A percentile compares a stretch with the other conserved stretches of the same genome.
phyloP scores from a whole-genome alignment of 129 eudicot species.

The Cynara cardunculus region DNA sequence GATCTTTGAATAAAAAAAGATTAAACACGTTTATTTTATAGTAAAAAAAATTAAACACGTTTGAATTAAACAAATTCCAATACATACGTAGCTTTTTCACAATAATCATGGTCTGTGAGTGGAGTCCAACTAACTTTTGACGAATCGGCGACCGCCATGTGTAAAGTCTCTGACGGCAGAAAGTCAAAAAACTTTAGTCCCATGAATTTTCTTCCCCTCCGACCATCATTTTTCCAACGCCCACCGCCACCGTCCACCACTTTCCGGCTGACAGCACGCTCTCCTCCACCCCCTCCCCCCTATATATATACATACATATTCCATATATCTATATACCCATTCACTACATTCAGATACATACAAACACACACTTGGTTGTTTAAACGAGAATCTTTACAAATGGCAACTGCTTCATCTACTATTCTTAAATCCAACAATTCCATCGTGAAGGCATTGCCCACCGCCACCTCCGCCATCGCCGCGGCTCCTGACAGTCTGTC shows the following conservation, averaged over 20 bases:
- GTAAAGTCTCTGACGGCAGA: neutral
- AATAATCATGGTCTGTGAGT: neutral
- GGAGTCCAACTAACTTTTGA: neutral
- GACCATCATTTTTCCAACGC: neutral
- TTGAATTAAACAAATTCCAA: neutral
- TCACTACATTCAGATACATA: too few relatives aligned
- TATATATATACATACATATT: too few relatives aligned
- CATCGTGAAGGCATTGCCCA: neutral
- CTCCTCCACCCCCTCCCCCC: too few relatives aligned
- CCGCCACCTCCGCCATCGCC: neutral
- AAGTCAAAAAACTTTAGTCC: neutral
- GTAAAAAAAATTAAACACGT: neutral
- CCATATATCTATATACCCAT: too few relatives aligned
- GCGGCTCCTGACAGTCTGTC: constrained; percentile 18
- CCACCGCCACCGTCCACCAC: neutral
- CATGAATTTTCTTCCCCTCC: neutral
- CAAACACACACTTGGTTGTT: too few relatives aligned
- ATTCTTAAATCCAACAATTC: constrained; percentile 28
- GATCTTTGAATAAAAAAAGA: neutral
- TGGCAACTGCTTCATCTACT: constrained; percentile 41
- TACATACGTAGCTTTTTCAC: too few relatives aligned
- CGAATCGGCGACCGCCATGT: neutral
- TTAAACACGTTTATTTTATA: neutral
- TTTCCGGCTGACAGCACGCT: neutral
- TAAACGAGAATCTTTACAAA: neutral